A percentile compares a stretch with the other conserved stretches of the same genome.
Evolutionary conservation across 352 stramenopile genomes (phyloP).

Genomic region (Phytopythium mirpurense): DNA sequence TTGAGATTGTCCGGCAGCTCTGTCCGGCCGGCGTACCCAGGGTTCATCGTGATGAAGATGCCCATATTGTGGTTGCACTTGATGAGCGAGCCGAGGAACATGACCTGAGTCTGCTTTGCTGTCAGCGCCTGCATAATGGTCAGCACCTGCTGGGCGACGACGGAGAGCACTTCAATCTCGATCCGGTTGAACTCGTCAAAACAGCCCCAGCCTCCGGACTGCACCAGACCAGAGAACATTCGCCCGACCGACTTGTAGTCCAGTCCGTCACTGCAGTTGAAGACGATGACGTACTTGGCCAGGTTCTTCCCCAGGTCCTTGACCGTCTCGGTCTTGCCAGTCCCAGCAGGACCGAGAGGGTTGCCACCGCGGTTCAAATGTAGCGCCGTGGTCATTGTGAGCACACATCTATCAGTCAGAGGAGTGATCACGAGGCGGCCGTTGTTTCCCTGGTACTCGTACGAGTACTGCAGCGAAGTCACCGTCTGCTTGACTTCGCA

Average conservation of each 20-base stretch:
- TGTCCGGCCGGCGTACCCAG: conserved; percentile 87
- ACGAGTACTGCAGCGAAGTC: conserved; percentile 80
- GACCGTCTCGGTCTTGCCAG: conserved; percentile 93
- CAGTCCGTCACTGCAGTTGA: conserved; percentile 93
- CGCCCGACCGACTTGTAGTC: conserved; percentile 93
- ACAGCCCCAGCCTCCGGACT: conserved; percentile 91
- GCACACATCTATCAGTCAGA: conserved; percentile 89
- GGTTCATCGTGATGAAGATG: conserved; percentile 94
- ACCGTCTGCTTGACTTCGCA: conserved; percentile 87
- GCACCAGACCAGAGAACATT: conserved; percentile 92
- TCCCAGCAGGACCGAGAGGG: conserved; percentile 88
- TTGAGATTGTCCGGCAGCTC: conserved; percentile 88
- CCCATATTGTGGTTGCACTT: conserved; percentile 86
- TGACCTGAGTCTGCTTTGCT: conserved; percentile 61
- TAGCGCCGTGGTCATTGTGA: conserved; percentile 92
- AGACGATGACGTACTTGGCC: conserved; percentile 93
- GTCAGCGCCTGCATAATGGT: conserved; percentile 88
- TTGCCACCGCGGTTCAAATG: conserved; percentile 91
- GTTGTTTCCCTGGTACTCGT: conserved; percentile 87
- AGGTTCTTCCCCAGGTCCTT: conserved; percentile 94
- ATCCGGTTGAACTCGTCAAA: conserved; percentile 97
- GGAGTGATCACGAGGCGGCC: conserved; percentile 91
- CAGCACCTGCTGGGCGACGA: conserved; percentile 90
- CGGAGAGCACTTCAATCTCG: conserved; percentile 93
- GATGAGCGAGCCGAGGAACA: conserved; percentile 86